Evolutionary conservation across 2,329 filamentous ascomycete species (phyloP).

Genomic region (Colletotrichum australisinense): DNA sequence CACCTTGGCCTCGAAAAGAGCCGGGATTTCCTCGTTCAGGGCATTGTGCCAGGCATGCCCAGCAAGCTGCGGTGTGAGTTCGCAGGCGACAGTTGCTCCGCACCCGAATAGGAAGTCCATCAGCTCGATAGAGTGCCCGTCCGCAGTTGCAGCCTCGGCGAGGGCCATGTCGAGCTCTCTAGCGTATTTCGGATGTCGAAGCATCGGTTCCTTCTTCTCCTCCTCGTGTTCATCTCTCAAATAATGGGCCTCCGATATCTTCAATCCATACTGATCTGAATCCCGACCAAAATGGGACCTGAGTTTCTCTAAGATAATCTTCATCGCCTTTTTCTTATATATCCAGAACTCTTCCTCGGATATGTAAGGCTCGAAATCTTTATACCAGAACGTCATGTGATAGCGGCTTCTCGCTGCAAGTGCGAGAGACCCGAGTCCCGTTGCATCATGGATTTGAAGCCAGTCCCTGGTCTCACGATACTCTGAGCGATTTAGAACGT

Average conservation of each 20-base stretch:
- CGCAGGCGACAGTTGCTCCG: background rate
- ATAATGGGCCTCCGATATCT: no score
- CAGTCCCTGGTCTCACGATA: background rate
- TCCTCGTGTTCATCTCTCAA: no score
- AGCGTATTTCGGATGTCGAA: no score
- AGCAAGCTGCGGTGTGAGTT: background rate
- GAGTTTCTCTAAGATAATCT: background rate
- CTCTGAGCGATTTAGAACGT: background rate
- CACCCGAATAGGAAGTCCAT: background rate
- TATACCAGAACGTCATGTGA: background rate
- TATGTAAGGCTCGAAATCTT: background rate
- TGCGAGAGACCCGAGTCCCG: background rate
- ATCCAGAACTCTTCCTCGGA: background rate
- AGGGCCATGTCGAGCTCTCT: background rate
- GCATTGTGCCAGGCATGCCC: background rate
- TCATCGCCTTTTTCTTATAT: background rate
- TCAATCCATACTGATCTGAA: background rate
- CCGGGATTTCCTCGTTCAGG: background rate
- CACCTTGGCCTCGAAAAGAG: background rate
- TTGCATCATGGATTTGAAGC: background rate
- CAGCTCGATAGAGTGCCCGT: background rate
- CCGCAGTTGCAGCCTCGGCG: background rate
- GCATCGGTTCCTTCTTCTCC: no score
- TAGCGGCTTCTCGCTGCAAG: background rate
- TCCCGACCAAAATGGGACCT: background rate